Evolutionary conservation across 208 protist species (phyloP).

Genomic region (Zelonia costaricensis): DNA sequence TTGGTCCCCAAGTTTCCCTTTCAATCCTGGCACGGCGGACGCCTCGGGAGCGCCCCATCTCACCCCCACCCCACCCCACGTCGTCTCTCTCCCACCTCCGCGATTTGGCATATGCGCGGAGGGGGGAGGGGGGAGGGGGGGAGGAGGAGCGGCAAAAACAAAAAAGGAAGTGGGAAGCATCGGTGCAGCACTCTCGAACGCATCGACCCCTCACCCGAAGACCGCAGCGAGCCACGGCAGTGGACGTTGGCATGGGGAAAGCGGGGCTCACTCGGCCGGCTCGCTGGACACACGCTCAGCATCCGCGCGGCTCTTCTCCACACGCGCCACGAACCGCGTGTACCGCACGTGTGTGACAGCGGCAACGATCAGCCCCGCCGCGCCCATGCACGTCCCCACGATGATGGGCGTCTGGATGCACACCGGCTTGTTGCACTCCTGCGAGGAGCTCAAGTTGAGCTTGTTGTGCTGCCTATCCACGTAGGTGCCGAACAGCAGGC

Average conservation of each 20-base stretch:
- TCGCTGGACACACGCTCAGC: neutral
- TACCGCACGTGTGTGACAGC: conserved; percentile 48
- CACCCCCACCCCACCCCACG: too few relatives aligned
- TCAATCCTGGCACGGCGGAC: conserved; percentile 1
- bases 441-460: conserved; percentile 17
- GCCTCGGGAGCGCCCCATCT: too few relatives aligned
- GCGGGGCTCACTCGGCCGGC: neutral
- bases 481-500: conserved; percentile 51
- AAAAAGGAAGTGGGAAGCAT: too few relatives aligned
- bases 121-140: too few relatives aligned
- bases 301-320: conserved; percentile 2
- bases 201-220: too few relatives aligned
- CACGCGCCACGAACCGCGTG: conserved; percentile 34
- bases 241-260: neutral
- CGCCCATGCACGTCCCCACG: conserved; percentile 36
- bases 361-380: conserved; percentile 34
- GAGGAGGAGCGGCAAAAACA: too few relatives aligned
- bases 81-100: too few relatives aligned
- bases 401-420: conserved; percentile 56
- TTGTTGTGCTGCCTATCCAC: conserved; percentile 44
- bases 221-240: too few relatives aligned
- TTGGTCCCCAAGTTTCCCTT: conserved; percentile 35
- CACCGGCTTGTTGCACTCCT: conserved; percentile 33
- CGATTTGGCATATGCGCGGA: too few relatives aligned
- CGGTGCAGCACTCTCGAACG: too few relatives aligned